A percentile compares a stretch with the other conserved stretches of the same genome.
Conservation (phyloP, 345 rosid species). For the Rhizophora apiculata region DNA sequence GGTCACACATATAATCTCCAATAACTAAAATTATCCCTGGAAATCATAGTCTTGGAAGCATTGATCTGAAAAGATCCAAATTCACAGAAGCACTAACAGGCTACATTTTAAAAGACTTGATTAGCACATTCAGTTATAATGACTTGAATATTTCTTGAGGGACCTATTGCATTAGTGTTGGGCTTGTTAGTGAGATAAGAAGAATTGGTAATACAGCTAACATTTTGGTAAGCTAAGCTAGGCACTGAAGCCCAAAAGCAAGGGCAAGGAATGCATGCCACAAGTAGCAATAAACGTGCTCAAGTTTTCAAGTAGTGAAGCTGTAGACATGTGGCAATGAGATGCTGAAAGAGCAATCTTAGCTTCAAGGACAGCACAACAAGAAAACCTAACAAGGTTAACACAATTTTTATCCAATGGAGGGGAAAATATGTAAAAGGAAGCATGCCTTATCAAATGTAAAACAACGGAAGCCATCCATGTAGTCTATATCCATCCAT, state of each 20-base stretch:
- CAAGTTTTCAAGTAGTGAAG: not conserved
- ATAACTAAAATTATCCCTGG: not conserved
- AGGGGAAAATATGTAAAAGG: not conserved
- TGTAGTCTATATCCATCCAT: constrained; percentile 99
- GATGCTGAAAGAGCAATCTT: not conserved
- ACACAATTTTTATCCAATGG: not conserved
- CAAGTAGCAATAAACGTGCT: not conserved
- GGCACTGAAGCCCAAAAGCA: too few relatives aligned
- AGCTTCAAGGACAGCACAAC: too few relatives aligned
- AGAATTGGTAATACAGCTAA: too few relatives aligned
- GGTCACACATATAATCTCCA: not conserved
- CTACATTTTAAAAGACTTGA: not conserved
- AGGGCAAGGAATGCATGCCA: not conserved
- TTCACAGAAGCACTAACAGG: not conserved
- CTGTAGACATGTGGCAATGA: not conserved
- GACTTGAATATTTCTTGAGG: not conserved
- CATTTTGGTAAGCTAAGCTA: too few relatives aligned
- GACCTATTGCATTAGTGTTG: too few relatives aligned
- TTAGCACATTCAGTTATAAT: not conserved
- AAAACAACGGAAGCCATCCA: constrained; percentile 97
- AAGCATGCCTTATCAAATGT: constrained; percentile 76
- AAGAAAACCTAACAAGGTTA: not conserved
- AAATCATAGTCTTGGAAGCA: not conserved
- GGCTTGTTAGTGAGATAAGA: too few relatives aligned
- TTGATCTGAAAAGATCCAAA: not conserved